Percentiles rank a stretch among this genome's conserved stretches.
Evolutionary conservation across 139 green algal genomes (phyloP).

Genomic region (Eudorina sp.): DNA sequence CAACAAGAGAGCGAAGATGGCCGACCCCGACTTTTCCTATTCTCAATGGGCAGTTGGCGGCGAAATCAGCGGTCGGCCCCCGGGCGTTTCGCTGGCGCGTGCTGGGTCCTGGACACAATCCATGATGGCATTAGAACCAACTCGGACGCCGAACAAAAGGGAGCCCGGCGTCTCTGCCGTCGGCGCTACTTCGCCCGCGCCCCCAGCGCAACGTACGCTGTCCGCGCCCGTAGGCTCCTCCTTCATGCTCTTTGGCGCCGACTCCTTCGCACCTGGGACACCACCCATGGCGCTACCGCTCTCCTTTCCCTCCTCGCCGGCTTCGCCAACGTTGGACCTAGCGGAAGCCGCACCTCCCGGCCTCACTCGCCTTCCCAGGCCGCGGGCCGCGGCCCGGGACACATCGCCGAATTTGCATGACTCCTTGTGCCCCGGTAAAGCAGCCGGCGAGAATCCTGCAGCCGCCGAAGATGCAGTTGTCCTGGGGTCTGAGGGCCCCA

Average conservation of each 20-base stretch:
- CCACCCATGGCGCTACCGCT: neutral
- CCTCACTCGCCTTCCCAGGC: neutral
- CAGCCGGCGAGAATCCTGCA: too few species aligned
- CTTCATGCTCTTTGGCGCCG: neutral
- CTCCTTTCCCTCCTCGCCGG: neutral
- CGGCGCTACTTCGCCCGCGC: neutral
- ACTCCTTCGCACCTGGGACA: neutral
- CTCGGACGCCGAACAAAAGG: too few species aligned
- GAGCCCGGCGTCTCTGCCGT: too few species aligned
- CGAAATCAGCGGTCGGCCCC: neutral
- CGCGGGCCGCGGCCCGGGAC: too few species aligned
- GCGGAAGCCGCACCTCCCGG: neutral
- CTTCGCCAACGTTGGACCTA: neutral
- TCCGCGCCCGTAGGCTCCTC: neutral
- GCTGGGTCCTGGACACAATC: too few species aligned
- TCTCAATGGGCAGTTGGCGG: slow-evolving; percentile 7
- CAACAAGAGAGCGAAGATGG: neutral
- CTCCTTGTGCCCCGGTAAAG: too few species aligned
- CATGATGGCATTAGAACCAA: too few species aligned
- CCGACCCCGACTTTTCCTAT: neutral
- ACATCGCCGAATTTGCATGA: too few species aligned
- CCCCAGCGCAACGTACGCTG: neutral
- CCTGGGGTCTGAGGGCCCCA: too few species aligned
- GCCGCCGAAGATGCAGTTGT: too few species aligned
- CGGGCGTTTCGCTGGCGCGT: neutral